Percentiles rank a stretch among this genome's conserved stretches.
Conservation (phyloP, 1,284 basidiomycete genomes). For the Uromyces viciae-fabae region DNA sequence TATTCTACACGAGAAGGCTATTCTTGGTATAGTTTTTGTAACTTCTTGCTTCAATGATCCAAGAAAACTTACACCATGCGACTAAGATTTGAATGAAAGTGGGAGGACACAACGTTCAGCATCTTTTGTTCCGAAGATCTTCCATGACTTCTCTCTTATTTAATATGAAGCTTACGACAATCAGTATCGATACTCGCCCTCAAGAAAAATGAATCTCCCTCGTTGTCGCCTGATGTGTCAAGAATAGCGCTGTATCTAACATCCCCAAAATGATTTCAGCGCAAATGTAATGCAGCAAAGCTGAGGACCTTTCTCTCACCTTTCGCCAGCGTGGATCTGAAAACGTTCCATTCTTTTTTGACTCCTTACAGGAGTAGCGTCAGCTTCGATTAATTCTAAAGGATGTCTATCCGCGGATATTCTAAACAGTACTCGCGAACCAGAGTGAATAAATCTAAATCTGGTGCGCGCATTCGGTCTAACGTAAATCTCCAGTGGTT, state of each 20-base stretch:
- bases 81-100: slow-evolving; percentile 46
- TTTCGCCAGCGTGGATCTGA: slow-evolving; percentile 50
- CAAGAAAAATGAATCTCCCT: slow-evolving; percentile 52
- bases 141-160: too few species aligned
- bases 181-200: slow-evolving; percentile 50
- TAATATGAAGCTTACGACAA: background rate
- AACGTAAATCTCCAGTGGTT: slow-evolving; percentile 15
- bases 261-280: background rate
- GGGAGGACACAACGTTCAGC: slow-evolving; percentile 48
- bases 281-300: background rate
- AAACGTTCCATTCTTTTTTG: slow-evolving; percentile 47
- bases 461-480: slow-evolving; percentile 50
- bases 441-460: slow-evolving; percentile 61
- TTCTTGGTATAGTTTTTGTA: too few species aligned
- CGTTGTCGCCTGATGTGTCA: slow-evolving; percentile 49
- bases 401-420: slow-evolving; percentile 50
- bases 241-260: slow-evolving; percentile 52
- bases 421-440: slow-evolving; percentile 52
- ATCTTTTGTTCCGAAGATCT: background rate
- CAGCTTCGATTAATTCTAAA: slow-evolving; percentile 45
- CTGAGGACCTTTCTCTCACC: slow-evolving; percentile 42
- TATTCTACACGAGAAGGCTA: too few species aligned
- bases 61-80: slow-evolving; percentile 34
- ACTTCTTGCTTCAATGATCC: too few species aligned
- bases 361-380: slow-evolving; percentile 17